phyloP scores from a whole-genome alignment of 2,329 filamentous ascomycete genomes.

The Diplodia mutila region DNA sequence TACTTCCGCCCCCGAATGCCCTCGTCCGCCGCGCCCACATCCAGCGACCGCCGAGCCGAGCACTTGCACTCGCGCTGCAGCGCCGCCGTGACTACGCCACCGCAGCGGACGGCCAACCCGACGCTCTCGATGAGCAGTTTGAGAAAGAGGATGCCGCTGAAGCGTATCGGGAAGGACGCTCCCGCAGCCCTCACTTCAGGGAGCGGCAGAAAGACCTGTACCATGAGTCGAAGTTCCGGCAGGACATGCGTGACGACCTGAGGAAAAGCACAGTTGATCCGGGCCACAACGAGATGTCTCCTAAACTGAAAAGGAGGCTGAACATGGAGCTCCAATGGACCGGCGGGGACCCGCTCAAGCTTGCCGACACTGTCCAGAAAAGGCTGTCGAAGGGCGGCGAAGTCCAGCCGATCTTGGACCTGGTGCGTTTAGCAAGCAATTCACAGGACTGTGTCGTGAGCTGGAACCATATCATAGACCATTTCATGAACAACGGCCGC shows the following conservation, averaged over 20 bases:
- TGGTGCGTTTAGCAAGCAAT: slow-evolving; percentile 70
- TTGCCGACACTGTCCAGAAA: slow-evolving; percentile 68
- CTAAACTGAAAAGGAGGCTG: background rate
- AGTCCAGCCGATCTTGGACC: slow-evolving; percentile 67
- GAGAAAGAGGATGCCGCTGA: background rate
- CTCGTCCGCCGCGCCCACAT: slow-evolving; percentile 23
- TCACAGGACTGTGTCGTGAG: slow-evolving; percentile 69
- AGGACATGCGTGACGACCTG: background rate
- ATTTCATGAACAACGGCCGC: slow-evolving; percentile 65
- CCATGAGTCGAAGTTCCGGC: background rate
- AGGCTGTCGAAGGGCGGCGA: slow-evolving; percentile 63
- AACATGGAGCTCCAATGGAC: slow-evolving; percentile 8
- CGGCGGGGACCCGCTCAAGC: slow-evolving; percentile 70
- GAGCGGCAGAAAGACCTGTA: background rate
- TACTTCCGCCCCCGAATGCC: slow-evolving; percentile 21
- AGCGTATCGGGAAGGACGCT: background rate
- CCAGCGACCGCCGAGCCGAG: slow-evolving; percentile 1
- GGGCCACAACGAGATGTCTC: background rate
- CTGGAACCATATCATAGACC: slow-evolving; percentile 85
- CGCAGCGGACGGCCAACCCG: background rate
- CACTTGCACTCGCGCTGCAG: slow-evolving; percentile 21
- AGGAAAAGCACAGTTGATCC: background rate
- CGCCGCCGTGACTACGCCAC: slow-evolving; percentile 17
- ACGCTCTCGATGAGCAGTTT: background rate
- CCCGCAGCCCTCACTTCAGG: background rate